Conservation (phyloP, 148 eudicot species). For the Oxyria digyna region DNA sequence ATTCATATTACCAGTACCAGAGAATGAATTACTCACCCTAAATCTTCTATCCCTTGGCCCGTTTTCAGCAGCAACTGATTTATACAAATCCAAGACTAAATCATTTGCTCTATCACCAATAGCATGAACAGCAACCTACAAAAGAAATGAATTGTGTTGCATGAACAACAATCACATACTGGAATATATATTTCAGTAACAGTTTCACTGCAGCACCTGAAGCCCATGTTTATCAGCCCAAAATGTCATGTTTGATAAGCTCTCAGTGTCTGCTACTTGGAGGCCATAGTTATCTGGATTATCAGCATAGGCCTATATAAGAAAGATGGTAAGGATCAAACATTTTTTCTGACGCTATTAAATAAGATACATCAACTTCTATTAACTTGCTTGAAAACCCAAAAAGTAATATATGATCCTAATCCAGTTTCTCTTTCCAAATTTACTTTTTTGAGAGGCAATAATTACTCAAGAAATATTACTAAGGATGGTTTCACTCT, state of each 20-base stretch:
- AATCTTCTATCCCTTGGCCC: constrained; percentile 76
- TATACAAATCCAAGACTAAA: constrained; percentile 72
- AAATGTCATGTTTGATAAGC: constrained; percentile 55
- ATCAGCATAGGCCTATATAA: constrained; percentile 61
- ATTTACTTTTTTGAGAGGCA: neutral
- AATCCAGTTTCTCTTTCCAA: neutral
- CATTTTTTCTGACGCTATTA: neutral
- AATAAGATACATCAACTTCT: neutral
- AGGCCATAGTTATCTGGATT: constrained; percentile 71
- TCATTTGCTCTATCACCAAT: constrained; percentile 93
- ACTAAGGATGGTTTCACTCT: neutral
- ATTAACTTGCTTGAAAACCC: neutral
- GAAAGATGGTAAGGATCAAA: constrained; percentile 8
- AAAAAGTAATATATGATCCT: neutral
- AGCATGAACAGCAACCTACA: constrained; percentile 89
- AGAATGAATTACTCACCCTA: constrained; percentile 33
- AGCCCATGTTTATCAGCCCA: constrained; percentile 57
- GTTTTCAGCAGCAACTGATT: constrained; percentile 52
- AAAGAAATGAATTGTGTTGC: neutral
- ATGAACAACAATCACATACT: neutral
- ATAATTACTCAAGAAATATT: neutral
- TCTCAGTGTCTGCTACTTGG: constrained; percentile 56
- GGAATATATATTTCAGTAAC: neutral
- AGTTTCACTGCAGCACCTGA: constrained; percentile 43
- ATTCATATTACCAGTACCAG: neutral